Percentiles rank a stretch among this genome's conserved stretches.
Conservation (phyloP, 495 filamentous ascomycete genomes). For the Lasiosphaeria ovina region DNA sequence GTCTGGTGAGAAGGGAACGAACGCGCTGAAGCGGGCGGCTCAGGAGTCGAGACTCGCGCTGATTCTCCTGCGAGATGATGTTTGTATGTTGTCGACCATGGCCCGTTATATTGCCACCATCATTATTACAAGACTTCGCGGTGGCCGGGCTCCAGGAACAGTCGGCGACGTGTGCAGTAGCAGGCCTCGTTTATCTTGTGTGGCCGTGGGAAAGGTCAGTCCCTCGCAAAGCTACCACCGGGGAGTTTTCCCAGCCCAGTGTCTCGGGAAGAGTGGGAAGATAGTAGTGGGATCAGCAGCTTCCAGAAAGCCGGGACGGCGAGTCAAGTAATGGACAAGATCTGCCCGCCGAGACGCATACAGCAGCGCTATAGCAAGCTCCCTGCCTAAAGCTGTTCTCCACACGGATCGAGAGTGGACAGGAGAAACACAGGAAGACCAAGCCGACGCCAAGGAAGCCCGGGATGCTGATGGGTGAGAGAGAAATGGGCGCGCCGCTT, state of each 20-base stretch:
- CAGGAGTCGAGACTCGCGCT: no score
- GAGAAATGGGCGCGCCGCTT: not conserved
- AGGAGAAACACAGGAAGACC: not conserved
- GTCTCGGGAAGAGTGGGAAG: no score
- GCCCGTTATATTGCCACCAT: conserved; percentile 2
- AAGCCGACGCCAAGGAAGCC: not conserved
- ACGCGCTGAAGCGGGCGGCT: no score
- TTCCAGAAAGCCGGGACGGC: no score
- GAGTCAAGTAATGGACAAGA: not conserved
- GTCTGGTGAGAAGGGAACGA: not conserved
- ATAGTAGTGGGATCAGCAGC: no score
- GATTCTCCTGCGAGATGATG: no score
- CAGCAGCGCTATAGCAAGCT: not conserved
- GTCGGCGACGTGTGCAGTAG: no score
- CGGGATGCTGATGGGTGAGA: not conserved
- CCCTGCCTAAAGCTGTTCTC: not conserved
- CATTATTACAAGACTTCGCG: not conserved
- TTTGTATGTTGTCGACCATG: conserved; percentile 1
- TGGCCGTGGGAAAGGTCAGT: no score
- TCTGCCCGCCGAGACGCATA: not conserved
- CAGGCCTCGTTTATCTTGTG: no score
- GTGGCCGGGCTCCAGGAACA: no score
- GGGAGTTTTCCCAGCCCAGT: no score
- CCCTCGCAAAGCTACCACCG: no score
- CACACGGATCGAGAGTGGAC: not conserved